A percentile compares a stretch with the other conserved stretches of the same genome.
Conservation (phyloP, 1,284 basidiomycete genomes). For the Cryptococcus floricola region DNA sequence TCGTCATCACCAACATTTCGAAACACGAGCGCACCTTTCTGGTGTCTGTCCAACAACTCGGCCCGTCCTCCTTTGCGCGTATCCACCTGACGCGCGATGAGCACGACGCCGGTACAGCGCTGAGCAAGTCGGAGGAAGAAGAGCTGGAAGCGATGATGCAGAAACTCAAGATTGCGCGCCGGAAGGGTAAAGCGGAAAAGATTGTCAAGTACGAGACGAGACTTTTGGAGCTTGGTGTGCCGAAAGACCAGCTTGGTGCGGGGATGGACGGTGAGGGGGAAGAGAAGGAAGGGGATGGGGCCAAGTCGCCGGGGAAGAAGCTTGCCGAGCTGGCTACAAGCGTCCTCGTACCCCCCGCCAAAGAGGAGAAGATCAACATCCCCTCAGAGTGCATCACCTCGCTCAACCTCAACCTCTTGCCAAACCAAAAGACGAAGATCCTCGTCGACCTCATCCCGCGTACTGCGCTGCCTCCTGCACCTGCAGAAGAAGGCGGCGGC, state of each 20-base stretch:
- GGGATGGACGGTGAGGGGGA: slow-evolving; percentile 1
- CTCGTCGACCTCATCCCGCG: slow-evolving; percentile 30
- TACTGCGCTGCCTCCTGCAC: background rate
- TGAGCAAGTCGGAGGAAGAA: slow-evolving; percentile 53
- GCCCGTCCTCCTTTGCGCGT: slow-evolving; percentile 11
- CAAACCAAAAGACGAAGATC: slow-evolving; percentile 43
- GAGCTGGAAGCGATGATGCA: slow-evolving; percentile 54
- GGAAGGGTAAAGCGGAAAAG: slow-evolving; percentile 54
- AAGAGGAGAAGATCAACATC: background rate
- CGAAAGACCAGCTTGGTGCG: slow-evolving; percentile 15
- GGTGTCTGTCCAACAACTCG: slow-evolving; percentile 24
- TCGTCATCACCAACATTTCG: slow-evolving; percentile 51
- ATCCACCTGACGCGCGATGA: slow-evolving; percentile 35
- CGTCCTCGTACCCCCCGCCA: background rate
- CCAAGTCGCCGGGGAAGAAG: background rate
- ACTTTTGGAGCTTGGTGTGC: slow-evolving; percentile 49
- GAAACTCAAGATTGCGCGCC: slow-evolving; percentile 54
- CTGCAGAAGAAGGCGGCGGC: background rate
- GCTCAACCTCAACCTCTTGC: slow-evolving; percentile 31
- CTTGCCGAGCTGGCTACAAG: background rate
- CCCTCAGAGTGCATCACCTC: slow-evolving; percentile 4
- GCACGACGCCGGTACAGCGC: slow-evolving; percentile 39
- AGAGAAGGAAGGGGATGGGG: slow-evolving; percentile 8
- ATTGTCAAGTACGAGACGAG: slow-evolving; percentile 52
- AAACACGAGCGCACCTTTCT: slow-evolving; percentile 50